Base-by-base conservation (phyloP, 108 stramenopile genomes). In the Asterionellopsis glacialis region DNA sequence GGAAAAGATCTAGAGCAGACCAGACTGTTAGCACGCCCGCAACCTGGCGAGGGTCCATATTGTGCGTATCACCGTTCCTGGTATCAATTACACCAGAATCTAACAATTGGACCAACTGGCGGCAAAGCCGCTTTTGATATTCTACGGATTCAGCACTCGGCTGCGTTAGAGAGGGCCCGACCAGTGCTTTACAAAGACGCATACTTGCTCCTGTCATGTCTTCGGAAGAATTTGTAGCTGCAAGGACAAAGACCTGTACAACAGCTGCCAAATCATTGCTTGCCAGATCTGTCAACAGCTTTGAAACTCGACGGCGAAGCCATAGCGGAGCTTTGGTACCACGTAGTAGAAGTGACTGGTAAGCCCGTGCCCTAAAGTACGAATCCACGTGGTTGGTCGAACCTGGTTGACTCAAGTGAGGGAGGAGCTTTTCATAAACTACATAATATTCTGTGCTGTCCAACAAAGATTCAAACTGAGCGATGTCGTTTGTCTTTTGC, bases 171-270 rank as follows among this genome's bases (percentile, higher is more conserved):
- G n/a, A 33, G 25, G 10, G 69, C 63, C 33, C 33, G 7, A 33
- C 7, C 58, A 88, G 59, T 0, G 77, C 74, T 28, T 69, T 65
- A 16, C 80, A 80, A 49, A 91, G 66, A 25, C 90, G 77, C 53
- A 82, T 72, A 54, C 71, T 66, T 19, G 86, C 82, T 26, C 69
- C 70, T 7, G 80, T 73, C 64, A 63, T 79, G n/a, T 64, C 57
- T 38, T 70, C 28, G 63, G 54, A 51, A 59, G 57, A 51, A 53
- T 60, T 26, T 33, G 40, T 42, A 21, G 70, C 68, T 24, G 51
- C 58, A n/a, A 77, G 80, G 14, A 83, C 84, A 67, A 88, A 91
- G 14, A 91, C 90, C 28, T 85, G 81, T 19, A 91, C 72, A 12
- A 91, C 78, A 12, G 86, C 64, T 11, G 63, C 54, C 43, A 91